Evolutionary conservation across 2,329 filamentous ascomycete genomes (phyloP).

Genomic region (Sporothrix pseudoabietina): DNA sequence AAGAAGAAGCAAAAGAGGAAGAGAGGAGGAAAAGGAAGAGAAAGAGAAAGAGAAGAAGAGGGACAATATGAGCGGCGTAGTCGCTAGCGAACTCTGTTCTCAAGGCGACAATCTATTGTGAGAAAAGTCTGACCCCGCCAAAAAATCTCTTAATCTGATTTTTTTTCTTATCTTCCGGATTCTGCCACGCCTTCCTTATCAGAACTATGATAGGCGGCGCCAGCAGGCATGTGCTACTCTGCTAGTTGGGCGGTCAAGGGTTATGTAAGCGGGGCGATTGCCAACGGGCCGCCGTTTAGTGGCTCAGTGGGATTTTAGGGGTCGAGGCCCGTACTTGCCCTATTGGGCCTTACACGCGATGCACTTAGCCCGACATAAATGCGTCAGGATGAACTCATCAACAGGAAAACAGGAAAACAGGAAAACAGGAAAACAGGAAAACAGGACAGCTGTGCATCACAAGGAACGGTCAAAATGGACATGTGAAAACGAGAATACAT

Average conservation of each 20-base stretch:
- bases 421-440: too few relatives aligned
- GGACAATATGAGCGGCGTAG: conserved; percentile 5
- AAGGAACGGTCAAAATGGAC: neutral
- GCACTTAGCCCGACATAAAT: too few relatives aligned
- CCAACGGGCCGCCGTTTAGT: conserved; percentile 5
- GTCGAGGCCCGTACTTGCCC: neutral
- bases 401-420: too few relatives aligned
- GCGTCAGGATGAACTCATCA: neutral
- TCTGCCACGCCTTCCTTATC: conserved; percentile 30
- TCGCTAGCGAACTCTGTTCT: neutral
- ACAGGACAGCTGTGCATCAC: neutral
- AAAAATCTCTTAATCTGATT: conserved; percentile 13
- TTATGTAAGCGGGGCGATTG: conserved; percentile 21
- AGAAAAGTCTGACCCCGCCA: conserved; percentile 29
- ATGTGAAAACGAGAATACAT: neutral
- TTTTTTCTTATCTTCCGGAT: conserved; percentile 29
- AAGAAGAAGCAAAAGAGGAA: neutral
- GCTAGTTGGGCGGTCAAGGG: neutral
- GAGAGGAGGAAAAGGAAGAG: neutral
- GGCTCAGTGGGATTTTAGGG: neutral
- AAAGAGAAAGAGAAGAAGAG: neutral
- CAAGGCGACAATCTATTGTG: conserved; percentile 5
- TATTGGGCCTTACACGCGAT: neutral
- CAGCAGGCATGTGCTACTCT: neutral
- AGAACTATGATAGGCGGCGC: conserved; percentile 18